phyloP scores from a whole-genome alignment of 1,284 basidiomycete species.

The Papiliotrema nemorosa region DNA sequence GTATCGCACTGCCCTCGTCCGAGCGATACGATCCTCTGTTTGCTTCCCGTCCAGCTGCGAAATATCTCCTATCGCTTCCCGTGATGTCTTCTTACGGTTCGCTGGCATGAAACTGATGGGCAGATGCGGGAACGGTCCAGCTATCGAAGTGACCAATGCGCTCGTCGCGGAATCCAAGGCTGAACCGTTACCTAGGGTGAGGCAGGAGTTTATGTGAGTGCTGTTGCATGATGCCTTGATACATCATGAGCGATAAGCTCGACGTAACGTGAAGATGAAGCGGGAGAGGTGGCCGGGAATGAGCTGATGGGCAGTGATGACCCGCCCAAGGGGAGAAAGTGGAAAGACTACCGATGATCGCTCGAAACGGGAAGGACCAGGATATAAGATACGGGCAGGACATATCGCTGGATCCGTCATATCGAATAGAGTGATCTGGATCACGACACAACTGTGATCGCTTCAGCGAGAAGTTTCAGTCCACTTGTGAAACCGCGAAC shows the following conservation, averaged over 20 bases:
- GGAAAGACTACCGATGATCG: slow-evolving; percentile 16
- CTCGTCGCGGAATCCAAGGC: slow-evolving; percentile 6
- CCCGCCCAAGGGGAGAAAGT: slow-evolving; percentile 28
- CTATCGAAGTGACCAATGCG: slow-evolving; percentile 35
- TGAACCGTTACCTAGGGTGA: slow-evolving; percentile 13
- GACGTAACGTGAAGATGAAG: no score
- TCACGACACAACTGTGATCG: no score
- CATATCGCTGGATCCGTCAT: no score
- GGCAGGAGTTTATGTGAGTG: slow-evolving; percentile 30
- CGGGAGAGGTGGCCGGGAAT: neutral
- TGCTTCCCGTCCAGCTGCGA: no score
- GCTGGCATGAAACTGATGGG: neutral
- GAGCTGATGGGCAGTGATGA: slow-evolving; percentile 13
- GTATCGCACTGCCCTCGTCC: no score
- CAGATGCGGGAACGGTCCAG: slow-evolving; percentile 32
- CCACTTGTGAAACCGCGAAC: no score
- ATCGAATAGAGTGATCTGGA: no score
- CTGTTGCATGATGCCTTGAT: neutral
- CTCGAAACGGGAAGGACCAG: neutral
- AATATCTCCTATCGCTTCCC: no score
- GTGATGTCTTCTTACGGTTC: no score
- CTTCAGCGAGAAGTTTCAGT: no score
- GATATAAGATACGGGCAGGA: no score
- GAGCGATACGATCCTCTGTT: no score
- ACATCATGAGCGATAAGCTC: neutral